Conservation (phyloP, 495 filamentous ascomycete genomes). For the Letharia columbiana region DNA sequence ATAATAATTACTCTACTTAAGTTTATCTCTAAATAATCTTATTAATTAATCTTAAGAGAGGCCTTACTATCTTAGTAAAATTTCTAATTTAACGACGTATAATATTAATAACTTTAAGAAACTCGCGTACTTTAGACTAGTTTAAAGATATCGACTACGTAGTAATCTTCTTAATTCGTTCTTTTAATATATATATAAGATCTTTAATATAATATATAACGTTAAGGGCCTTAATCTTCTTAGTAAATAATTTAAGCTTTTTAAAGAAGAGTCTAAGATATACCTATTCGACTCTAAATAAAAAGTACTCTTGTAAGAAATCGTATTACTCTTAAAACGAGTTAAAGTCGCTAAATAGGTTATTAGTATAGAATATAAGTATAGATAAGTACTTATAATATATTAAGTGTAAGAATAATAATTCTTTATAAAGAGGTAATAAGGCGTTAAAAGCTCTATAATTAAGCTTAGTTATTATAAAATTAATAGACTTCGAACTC, state of each 20-base stretch:
- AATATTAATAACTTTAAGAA: constrained; percentile 2
- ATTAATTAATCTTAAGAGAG: background rate
- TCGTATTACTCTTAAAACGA: background rate
- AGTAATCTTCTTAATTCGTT: background rate
- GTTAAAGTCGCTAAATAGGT: background rate
- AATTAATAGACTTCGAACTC: background rate
- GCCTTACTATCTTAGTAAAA: background rate
- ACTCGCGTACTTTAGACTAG: background rate
- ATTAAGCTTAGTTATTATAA: background rate
- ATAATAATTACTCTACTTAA: constrained; percentile 1
- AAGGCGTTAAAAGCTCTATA: background rate
- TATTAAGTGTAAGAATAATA: background rate
- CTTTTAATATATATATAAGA: background rate
- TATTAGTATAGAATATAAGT: constrained; percentile 7
- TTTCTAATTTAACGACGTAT: constrained; percentile 11
- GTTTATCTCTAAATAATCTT: constrained; percentile 3
- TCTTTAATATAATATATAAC: background rate
- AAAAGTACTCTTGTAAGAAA: constrained; percentile 7
- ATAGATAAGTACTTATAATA: no score
- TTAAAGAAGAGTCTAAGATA: constrained; percentile 8
- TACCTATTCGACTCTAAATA: constrained; percentile 1
- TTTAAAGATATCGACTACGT: background rate
- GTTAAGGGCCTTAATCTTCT: background rate
- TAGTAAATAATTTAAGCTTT: constrained; percentile 8
- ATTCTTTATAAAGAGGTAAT: background rate